These are phyloP conservation scores for Erodium maritimum DNA, from an alignment of 345 rosid species.

Conservation along the genomic window DNA sequence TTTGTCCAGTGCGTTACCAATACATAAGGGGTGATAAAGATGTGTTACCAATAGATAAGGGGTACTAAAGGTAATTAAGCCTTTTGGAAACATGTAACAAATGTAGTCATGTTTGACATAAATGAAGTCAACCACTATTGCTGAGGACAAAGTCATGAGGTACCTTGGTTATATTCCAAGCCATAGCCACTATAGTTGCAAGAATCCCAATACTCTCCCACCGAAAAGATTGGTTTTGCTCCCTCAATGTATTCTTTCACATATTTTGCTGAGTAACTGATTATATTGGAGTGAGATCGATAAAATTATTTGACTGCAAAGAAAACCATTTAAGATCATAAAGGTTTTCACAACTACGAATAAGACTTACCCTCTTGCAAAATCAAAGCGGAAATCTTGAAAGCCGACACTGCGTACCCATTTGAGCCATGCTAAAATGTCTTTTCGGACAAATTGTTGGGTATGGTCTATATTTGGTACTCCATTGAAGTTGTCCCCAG, in stretches of 20 bases:
- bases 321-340: slow-evolving; percentile 2
- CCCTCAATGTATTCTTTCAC: slow-evolving; percentile 81
- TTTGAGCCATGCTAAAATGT: slow-evolving; percentile 61
- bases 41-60: too few relatives aligned
- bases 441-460: slow-evolving; percentile 81
- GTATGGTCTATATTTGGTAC: slow-evolving; percentile 89
- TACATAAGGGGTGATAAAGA: too few relatives aligned
- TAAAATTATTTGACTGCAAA: slow-evolving; percentile 1
- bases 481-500: slow-evolving; percentile 86
- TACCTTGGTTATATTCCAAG: slow-evolving; percentile 86
- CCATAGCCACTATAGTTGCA: slow-evolving; percentile 52
- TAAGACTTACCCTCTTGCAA: slow-evolving; percentile 59
- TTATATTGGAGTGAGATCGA: slow-evolving; percentile 7
- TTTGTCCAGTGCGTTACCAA: too few relatives aligned
- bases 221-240: slow-evolving; percentile 69
- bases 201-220: slow-evolving; percentile 93
- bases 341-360: background rate
- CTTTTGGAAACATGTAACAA: background rate
- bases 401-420: slow-evolving; percentile 64
- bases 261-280: slow-evolving; percentile 63
- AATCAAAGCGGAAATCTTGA: slow-evolving; percentile 91
- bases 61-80: too few relatives aligned
- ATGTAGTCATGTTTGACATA: background rate
- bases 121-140: background rate
- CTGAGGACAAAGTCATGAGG: too few relatives aligned